Evolutionary conservation across 768 basidiomycete genomes (phyloP), one percentile per base, ranked within the genome.

Genomic region (Leccinum ochraceum): DNA sequence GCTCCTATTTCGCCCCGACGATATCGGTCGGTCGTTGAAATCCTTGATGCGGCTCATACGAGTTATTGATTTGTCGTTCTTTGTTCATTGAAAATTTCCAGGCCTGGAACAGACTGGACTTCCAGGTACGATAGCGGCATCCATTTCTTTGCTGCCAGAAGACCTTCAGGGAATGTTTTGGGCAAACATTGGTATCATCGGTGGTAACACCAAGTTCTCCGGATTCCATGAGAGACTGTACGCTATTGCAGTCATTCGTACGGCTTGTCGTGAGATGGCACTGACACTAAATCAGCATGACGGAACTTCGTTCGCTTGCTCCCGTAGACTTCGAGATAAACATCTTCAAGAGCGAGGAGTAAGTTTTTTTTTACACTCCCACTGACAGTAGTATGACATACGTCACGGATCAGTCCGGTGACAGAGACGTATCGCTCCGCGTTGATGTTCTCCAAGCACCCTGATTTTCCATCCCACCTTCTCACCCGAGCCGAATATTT

Each of bases 111-210:
- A 97, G 69, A 80, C 85, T 17, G 95, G 95, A 2, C 76, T 98
- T 30, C 79, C 92, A 37, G 83, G 81, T 58, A 86, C 88, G 11
- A 85, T 98, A 61, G 89, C 90, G 44, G 71, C 82, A 57, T 89
- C 89, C 59, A 94, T 98, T 68, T 79, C 83, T 0, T 75, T 83
- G 32, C 84, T 98, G 60, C 92, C 93, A 0, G 77, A 81, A 54
- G 93, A 95, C 67, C 67, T 95, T 26, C 92, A 88, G 65, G 95
- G 93, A 36, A 86, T 98, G 89, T 97, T 94, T 75, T 98, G 94
- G 94, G 86, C 86, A 36, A 93, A 98, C 73, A 94, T 98, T 62
- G 91, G 90, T 13, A 76, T 96, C 63, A 85, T 94, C 68, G 95
- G 95, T 53, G 95, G 95, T 14, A 89, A 84, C 73, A 85, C 86